Evolutionary conservation across 495 filamentous ascomycete species (phyloP).

Genomic region (Aspergillus mulundensis): DNA sequence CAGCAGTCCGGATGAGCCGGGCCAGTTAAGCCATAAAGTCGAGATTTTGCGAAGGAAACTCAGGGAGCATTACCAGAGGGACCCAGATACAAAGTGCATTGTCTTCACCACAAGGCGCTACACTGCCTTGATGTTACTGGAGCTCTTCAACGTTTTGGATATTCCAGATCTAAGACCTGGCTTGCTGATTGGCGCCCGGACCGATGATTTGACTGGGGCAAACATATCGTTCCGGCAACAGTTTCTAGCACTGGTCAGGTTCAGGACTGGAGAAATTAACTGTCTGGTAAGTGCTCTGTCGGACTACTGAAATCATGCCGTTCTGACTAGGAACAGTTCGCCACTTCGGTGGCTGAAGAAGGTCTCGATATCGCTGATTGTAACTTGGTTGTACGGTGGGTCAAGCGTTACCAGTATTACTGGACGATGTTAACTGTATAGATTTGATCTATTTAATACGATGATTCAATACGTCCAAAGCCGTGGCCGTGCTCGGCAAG

Average conservation of each 20-base stretch:
- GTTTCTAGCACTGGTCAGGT: slow-evolving; percentile 68
- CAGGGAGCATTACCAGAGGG: slow-evolving; percentile 49
- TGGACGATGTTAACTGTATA: slow-evolving; percentile 12
- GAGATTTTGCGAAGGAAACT: slow-evolving; percentile 56
- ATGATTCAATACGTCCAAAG: slow-evolving; percentile 97
- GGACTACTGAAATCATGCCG: not conserved
- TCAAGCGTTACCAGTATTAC: not conserved
- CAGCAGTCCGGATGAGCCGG: slow-evolving; percentile 32
- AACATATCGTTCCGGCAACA: slow-evolving; percentile 70
- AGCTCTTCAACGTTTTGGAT: slow-evolving; percentile 57
- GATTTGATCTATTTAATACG: slow-evolving; percentile 86
- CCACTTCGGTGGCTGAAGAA: slow-evolving; percentile 91
- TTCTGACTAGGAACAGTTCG: slow-evolving; percentile 46
- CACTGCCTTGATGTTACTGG: slow-evolving; percentile 67
- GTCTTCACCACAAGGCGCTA: slow-evolving; percentile 79
- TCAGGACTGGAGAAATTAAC: slow-evolving; percentile 77
- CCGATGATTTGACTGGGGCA: slow-evolving; percentile 46
- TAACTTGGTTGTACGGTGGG: slow-evolving; percentile 72
- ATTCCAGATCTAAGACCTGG: slow-evolving; percentile 61
- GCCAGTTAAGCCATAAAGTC: slow-evolving; percentile 69
- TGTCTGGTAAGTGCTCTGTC: slow-evolving; percentile 52
- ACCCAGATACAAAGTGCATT: slow-evolving; percentile 68
- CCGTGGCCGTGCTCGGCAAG: slow-evolving; percentile 78
- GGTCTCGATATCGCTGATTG: slow-evolving; percentile 95
- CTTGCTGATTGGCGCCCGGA: slow-evolving; percentile 58